A percentile compares a stretch with the other conserved stretches of the same genome.
phyloP scores from a whole-genome alignment of 768 basidiomycete genomes.

The Sarcomyxa edulis region DNA sequence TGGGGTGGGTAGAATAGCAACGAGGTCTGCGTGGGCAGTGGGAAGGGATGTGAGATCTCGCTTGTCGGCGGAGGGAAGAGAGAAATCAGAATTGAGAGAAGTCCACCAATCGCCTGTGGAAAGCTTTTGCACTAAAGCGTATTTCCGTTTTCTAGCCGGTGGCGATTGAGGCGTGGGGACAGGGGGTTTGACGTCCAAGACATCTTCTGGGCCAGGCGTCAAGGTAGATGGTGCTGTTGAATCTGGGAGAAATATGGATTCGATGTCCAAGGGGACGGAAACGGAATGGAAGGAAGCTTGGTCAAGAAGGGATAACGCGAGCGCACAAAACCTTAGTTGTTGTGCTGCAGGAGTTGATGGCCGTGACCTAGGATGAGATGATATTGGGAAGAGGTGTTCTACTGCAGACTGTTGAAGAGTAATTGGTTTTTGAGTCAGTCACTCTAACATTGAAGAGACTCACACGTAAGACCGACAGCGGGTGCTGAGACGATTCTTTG shows the following conservation, averaged over 20 bases:
- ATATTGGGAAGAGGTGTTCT: slow-evolving; percentile 61
- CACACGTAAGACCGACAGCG: slow-evolving; percentile 54
- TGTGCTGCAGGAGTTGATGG: slow-evolving; percentile 59
- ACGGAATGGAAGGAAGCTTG: slow-evolving; percentile 53
- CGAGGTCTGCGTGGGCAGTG: slow-evolving; percentile 71
- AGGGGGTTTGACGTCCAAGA: slow-evolving; percentile 11
- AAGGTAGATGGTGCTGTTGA: slow-evolving; percentile 10
- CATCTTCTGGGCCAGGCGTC: slow-evolving; percentile 14
- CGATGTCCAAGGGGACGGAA: slow-evolving; percentile 39
- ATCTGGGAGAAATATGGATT: slow-evolving; percentile 39
- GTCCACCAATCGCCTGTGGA: slow-evolving; percentile 79
- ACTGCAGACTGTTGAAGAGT: slow-evolving; percentile 48
- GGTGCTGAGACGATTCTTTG: slow-evolving; percentile 43
- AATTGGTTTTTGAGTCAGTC: slow-evolving; percentile 11
- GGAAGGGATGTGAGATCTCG: slow-evolving; percentile 44
- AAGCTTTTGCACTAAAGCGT: slow-evolving; percentile 76
- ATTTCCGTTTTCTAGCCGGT: slow-evolving; percentile 39
- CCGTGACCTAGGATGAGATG: slow-evolving; percentile 59
- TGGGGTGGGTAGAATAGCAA: slow-evolving; percentile 64
- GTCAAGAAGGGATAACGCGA: slow-evolving; percentile 67
- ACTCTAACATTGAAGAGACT: slow-evolving; percentile 23
- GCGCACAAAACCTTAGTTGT: slow-evolving; percentile 70
- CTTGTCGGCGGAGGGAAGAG: slow-evolving; percentile 21
- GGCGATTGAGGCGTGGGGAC: slow-evolving; percentile 13
- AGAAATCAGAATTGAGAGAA: slow-evolving; percentile 49